A percentile compares a stretch with the other conserved stretches of the same genome.
Conservation (phyloP, 768 basidiomycete species). For the Tylopilus intermedius region DNA sequence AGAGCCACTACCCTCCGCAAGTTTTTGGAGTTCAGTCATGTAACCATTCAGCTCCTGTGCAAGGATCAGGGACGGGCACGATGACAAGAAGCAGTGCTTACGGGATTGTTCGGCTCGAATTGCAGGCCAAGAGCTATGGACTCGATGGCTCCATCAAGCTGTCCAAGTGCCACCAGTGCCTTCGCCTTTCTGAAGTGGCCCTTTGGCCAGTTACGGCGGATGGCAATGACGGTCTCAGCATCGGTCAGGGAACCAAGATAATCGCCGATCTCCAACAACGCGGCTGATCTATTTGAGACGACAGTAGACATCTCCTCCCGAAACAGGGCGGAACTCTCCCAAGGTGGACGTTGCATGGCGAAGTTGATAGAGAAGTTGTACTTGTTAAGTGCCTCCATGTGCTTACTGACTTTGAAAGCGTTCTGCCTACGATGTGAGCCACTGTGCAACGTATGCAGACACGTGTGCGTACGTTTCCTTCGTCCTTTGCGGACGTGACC, state of each 20-base stretch:
- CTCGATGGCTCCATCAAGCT: conserved; percentile 71
- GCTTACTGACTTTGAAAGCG: conserved; percentile 72
- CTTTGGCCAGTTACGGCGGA: conserved; percentile 89
- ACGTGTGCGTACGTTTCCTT: conserved; percentile 78
- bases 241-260: conserved; percentile 77
- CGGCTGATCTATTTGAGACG: conserved; percentile 88
- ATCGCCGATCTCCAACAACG: conserved; percentile 74
- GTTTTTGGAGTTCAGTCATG: conserved; percentile 28
- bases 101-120: conserved; percentile 69
- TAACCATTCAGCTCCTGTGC: conserved; percentile 30
- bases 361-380: conserved; percentile 77
- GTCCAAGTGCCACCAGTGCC: conserved; percentile 70
- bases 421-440: conserved; percentile 40
- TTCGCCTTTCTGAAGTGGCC: conserved; percentile 94
- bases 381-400: conserved; percentile 64
- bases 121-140: conserved; percentile 78
- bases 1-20: conserved; percentile 13
- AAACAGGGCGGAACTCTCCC: conserved; percentile 79
- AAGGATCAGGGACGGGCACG: conserved; percentile 6
- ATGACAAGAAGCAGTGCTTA: conserved; percentile 24
- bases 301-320: conserved; percentile 89
- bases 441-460: background rate
- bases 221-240: conserved; percentile 81
- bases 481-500: conserved; percentile 80
- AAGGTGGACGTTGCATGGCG: conserved; percentile 78